Evolutionary conservation across 331 rosid genomes (phyloP), one percentile per base, ranked within the genome.

Genomic region (Malus hybrid): DNA sequence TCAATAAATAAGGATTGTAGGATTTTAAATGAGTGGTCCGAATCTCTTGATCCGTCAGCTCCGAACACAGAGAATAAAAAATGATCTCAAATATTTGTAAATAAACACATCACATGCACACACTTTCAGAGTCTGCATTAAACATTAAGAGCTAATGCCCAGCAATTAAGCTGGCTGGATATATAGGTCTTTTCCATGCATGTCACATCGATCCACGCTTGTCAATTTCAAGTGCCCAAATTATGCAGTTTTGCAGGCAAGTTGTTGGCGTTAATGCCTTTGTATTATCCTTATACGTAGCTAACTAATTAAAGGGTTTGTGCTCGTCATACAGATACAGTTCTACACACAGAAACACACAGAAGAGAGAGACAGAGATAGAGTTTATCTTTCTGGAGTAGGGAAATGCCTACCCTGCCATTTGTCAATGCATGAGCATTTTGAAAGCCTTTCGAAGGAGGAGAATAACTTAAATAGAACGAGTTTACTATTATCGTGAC

Each of bases 201-300:
- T 26, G 87, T 87, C 89, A 82, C 87, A 83, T 86, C 87, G 84
- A 66, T 86, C 88, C 85, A 66, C 75, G 86, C 80, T 77, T 75
- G 92, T 78, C 90, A 66, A 81, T 86, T 86, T 84, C 87, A 79
- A 36, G 46, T 84, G 80, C 65, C 82, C 72, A 82, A 82, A 65
- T 78, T 78, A 82, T 71, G 62, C 76, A 81, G 86, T 79, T 81
- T 79, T 77, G 68, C 85, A 83, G 89, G 78, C 75, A 81, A 85
- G 86, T 78, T 67, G 91, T 83, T 82, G 91, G 84, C 82, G 77
- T 74, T 74, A 82, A 77, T 78, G 86, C 78, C 64, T 39, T 73
- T 78, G 67, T 76, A 83, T 75, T 74, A 78, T 66, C 81, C 86
- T 72, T 86, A 75, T 78, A 81, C 67, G 79, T 50, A 34, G 67